phyloP scores from a whole-genome alignment of 1,284 basidiomycete genomes.

The Gymnopus androsaceus region DNA sequence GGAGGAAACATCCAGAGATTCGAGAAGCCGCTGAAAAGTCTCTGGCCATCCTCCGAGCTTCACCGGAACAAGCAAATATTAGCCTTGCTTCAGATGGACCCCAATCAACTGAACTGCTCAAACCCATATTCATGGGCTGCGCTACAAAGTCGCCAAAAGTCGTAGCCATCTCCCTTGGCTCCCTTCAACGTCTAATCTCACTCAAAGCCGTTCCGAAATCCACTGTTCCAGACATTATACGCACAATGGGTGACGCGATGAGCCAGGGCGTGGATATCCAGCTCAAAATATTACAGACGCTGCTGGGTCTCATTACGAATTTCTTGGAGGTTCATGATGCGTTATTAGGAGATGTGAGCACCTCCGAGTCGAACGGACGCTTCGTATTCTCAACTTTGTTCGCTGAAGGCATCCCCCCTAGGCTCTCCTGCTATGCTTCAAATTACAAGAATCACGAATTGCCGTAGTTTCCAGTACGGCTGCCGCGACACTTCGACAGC shows the following conservation, averaged over 20 bases:
- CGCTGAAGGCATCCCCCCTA: conserved; percentile 31
- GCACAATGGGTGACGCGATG: conserved; percentile 83
- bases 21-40: conserved; percentile 88
- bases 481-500: conserved; percentile 92
- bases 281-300: conserved; percentile 86
- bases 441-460: conserved; percentile 91
- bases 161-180: conserved; percentile 87
- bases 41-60: conserved; percentile 72
- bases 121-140: conserved; percentile 93
- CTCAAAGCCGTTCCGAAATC: conserved; percentile 84
- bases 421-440: conserved; percentile 92
- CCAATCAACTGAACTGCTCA: conserved; percentile 79
- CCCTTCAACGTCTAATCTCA: conserved; percentile 88
- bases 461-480: conserved; percentile 97
- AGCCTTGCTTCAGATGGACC: conserved; percentile 73
- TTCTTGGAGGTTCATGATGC: conserved; percentile 76
- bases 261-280: conserved; percentile 95
- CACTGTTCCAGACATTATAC: conserved; percentile 77
- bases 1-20: conserved; percentile 80
- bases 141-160: conserved; percentile 93
- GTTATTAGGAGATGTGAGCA: conserved; percentile 78
- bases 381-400: background rate
- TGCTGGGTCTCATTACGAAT: conserved; percentile 87
- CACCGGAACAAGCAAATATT: conserved; percentile 65
- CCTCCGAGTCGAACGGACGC: background rate